Conservation (phyloP, 116 monocot genomes). For the Cymodocea nodosa region DNA sequence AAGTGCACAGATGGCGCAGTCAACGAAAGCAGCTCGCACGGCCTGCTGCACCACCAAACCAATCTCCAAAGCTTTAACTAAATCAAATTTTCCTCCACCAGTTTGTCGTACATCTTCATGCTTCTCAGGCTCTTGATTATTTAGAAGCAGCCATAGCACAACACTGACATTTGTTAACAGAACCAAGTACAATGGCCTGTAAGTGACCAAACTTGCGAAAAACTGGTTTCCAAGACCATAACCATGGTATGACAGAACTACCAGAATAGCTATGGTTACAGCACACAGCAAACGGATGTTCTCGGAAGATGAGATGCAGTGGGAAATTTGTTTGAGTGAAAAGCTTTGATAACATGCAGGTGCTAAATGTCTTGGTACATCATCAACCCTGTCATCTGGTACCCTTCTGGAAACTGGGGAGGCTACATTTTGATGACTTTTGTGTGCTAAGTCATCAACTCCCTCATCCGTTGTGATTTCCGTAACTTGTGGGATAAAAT, state of each 20-base stretch:
- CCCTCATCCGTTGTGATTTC: background rate
- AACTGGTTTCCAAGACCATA: background rate
- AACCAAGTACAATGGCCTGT: constrained; percentile 42
- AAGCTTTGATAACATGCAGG: background rate
- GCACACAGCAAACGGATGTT: constrained; percentile 41
- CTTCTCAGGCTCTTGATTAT: background rate
- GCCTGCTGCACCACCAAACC: constrained; percentile 21
- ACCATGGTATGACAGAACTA: constrained; percentile 20
- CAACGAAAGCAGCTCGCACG: constrained; percentile 25
- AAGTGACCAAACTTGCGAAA: constrained; percentile 11
- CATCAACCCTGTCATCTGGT: background rate
- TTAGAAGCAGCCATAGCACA: constrained; percentile 20
- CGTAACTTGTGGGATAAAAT: background rate
- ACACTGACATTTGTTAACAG: constrained; percentile 35
- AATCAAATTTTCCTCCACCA: constrained; percentile 5
- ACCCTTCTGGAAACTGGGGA: background rate
- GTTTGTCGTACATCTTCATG: constrained; percentile 3
- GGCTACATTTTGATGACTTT: background rate
- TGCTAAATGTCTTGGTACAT: background rate
- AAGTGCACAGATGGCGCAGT: constrained; percentile 43
- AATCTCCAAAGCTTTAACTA: constrained; percentile 16
- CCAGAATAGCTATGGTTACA: constrained; percentile 17
- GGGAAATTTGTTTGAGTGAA: constrained; percentile 15
- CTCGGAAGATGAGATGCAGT: constrained; percentile 31
- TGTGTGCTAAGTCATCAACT: background rate